Evolutionary conservation across 2,329 filamentous ascomycete species (phyloP), one percentile per base, ranked within the genome.

Genomic region (Colletotrichum karsti): DNA sequence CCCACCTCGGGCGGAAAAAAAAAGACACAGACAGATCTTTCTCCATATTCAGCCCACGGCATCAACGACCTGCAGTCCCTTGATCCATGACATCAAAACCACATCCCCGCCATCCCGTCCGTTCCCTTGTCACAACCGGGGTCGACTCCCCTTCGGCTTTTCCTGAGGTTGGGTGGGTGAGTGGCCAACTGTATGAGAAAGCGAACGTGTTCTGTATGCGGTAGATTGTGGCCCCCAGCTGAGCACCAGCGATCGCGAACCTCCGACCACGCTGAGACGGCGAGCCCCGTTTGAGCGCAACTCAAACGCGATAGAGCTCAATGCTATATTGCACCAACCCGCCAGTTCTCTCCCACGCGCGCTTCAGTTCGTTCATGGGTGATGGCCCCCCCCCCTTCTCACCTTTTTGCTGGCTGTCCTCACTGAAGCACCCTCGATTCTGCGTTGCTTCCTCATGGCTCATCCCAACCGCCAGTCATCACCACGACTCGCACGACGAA

Each of bases 231-330:
- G 33, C 9, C 10, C 22, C 39, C 54, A 41, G 33, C n/a, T 60
- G 44, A 13, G 44, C 44, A 33, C 13, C 44, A 50, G 44, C 57
- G 30, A 51, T 60, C 57, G n/a, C 54, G 55, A 64, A 68, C 65
- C 53, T 68, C 65, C 53, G 64, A 67, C 63, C 48, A 64, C 53
- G 60, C 60, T 68, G 65, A 68, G 65, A 68, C 65, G 60, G 46
- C 46, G 39, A 68, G 15, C 65, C 53, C 61, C 60, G 60, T 68
- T 68, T 68, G 65, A 68, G 65, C 61, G 30, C 60, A 68, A 68
- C 65, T 65, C 60, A 68, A 68, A 68, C 60, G n/a, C 44, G 60
- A 54, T 68, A 59, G 30, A 54, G 60, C 60, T 68, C 65, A 68
- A 68, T 68, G 65, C 65, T 64, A 58, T 57, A 44, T 63, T 55